Base-by-base conservation (phyloP, 306 rosid species). In the Macrotyloma uniflorum region DNA sequence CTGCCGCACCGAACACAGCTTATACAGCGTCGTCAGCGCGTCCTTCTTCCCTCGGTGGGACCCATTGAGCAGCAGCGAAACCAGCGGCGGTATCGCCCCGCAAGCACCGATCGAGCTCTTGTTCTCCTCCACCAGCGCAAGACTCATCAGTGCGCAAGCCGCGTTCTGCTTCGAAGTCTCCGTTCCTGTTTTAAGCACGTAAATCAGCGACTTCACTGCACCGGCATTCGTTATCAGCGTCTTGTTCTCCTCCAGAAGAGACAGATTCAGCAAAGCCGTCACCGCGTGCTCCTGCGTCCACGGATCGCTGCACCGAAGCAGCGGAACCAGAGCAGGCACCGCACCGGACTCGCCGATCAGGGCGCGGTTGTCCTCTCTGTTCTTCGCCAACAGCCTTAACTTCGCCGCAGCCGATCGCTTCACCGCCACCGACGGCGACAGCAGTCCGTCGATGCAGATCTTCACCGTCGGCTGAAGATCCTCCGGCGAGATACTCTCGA, bases 401-500 rank as follows among this genome's bases (percentile, higher is more conserved):
- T 93, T 93, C 0, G 96, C 96, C n/a, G 96, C 98, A 12, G 96
- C 96, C 1, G 96, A 89, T 38, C 93, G 90, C 80, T 88, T 86
- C 45, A 93, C 90, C 0, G 94, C 93, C 23, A 82, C 70, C 26
- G 97, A 93, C 58, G 87, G 26, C 9, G 98, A 91, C 0, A 76
- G 81, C 0, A 93, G 86, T 1, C 91, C 90, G 69, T 93, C 91
- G 46, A 91, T 76, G 14, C 96, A 93, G 88, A 91, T 88, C 90
- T 88, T 91, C 42, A 93, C 97, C 32, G 98, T 89, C 49, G 98
- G 98, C 40, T 82, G 96, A 23, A 93, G 94, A 91, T 93, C 98
- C 83, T 93, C 98, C 24, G 98, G 96, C 79, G 98, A 91, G 47
- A 93, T 93, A 65, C 87, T 93, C 76, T 93, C 98, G 22, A 93